Evolutionary conservation across 768 basidiomycete genomes (phyloP), one percentile per base, ranked within the genome.

Genomic region (Suillus subluteus): DNA sequence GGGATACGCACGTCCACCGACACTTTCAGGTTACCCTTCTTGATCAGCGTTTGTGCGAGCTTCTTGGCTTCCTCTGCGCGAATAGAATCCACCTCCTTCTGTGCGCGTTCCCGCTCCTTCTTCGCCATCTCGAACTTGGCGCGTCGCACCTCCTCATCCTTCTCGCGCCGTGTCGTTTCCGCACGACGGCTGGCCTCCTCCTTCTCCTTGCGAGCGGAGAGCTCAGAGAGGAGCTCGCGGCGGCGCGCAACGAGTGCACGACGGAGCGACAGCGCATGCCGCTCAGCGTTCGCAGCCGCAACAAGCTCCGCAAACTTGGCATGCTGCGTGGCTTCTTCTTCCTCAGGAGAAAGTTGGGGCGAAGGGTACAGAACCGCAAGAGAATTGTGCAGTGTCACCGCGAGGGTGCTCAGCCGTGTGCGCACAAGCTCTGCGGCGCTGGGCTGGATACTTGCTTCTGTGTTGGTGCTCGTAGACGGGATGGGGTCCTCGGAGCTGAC

Each of bases 161-260:
- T 88, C 79, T 88, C 90, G 69, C 84, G 81, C 44, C 89, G 79
- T 1, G 75, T 81, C 40, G 84, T 73, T 77, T 95, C 95, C 0
- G 93, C 93, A 37, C 91, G 86, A 44, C 90, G 82, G 56, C 88
- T 89, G 0, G 90, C 88, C 71, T 95, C 94, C 75, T 96, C 96
- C 76, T 93, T 94, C 81, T 95, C 94, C 76, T 94, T 91, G 67
- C 94, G 86, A 54, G 90, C 89, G 43, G 87, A 86, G 62, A 97
- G 84, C 81, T 98, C 95, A 63, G 89, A 89, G 61, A 94, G 82
- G 40, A 97, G 81, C 79, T 96, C 94, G 30, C 93, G 84, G 40
- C 96, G 84, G n/a, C 95, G 86, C 3, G 92, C 91, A 9, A 95
- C 89, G 61, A 98, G 82, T 0, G 92, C 88, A n/a, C 91, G 84